A percentile compares a stretch with the other conserved stretches of the same genome.
These are phyloP conservation scores for Neodidymelliopsis sp. DNA, from an alignment of 2,329 filamentous ascomycete species.

Conservation along the genomic window DNA sequence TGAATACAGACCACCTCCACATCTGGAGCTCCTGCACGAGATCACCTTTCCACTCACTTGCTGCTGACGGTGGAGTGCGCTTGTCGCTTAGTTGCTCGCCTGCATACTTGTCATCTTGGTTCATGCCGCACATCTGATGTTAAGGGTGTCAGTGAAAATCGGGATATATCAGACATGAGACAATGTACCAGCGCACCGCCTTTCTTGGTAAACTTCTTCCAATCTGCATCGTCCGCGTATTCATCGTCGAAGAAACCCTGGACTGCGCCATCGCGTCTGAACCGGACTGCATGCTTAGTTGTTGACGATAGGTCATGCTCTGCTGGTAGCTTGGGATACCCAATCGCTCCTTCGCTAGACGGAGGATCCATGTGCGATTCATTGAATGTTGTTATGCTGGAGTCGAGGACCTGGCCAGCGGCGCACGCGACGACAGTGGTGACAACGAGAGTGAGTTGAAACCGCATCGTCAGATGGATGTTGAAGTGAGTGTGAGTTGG, in stretches of 20 bases:
- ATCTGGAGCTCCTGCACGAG: neutral
- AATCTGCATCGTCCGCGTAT: constrained; percentile 16
- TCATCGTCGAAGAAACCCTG: constrained; percentile 23
- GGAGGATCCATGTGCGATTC: neutral
- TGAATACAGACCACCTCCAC: constrained; percentile 26
- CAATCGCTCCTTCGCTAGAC: too few species aligned
- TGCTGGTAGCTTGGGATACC: neutral
- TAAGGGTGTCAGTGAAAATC: neutral
- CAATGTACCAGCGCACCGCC: constrained; percentile 17
- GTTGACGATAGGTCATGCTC: too few species aligned
- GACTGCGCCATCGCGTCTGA: neutral
- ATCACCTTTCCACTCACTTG: constrained; percentile 25
- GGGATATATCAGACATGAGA: neutral
- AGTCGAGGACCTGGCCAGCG: neutral
- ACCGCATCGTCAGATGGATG: neutral
- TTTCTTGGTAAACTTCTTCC: constrained; percentile 17
- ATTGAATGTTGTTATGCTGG: neutral
- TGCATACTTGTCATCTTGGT: constrained; percentile 21
- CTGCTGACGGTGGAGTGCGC: constrained; percentile 23
- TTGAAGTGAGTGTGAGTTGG: neutral
- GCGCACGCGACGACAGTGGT: neutral
- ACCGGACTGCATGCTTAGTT: neutral
- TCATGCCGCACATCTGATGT: constrained; percentile 14
- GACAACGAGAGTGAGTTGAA: neutral
- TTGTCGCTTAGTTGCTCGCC: constrained; percentile 20